Percentiles rank a stretch among this genome's conserved stretches.
phyloP scores from a whole-genome alignment of 2,329 filamentous ascomycete genomes.

The Bipolaris oryzae region DNA sequence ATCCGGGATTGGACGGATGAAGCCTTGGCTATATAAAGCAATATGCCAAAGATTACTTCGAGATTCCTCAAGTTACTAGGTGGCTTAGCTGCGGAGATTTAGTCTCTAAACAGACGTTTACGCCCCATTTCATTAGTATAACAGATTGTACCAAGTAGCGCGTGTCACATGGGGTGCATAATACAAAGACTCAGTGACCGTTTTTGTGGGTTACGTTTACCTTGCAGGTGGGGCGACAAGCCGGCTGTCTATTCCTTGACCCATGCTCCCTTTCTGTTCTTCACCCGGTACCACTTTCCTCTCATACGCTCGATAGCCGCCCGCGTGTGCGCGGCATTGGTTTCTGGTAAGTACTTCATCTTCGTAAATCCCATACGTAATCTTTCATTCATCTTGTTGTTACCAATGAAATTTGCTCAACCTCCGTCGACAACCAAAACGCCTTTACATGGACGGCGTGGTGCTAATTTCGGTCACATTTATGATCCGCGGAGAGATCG shows the following conservation, averaged over 20 bases:
- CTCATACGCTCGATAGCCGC: background rate
- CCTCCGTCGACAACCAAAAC: background rate
- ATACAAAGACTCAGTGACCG: background rate
- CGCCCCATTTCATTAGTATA: conserved; percentile 2
- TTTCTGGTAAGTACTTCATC: too few species aligned
- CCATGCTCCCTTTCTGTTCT: background rate
- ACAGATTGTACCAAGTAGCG: background rate
- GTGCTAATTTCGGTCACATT: background rate
- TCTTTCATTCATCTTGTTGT: too few species aligned
- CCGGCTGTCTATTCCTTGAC: conserved; percentile 4
- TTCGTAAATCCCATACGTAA: too few species aligned
- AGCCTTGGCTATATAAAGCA: conserved; percentile 29
- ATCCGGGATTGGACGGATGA: conserved; percentile 17
- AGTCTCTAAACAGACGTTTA: conserved; percentile 4
- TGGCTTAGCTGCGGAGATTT: conserved; percentile 5
- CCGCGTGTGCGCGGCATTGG: too few species aligned
- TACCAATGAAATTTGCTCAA: background rate
- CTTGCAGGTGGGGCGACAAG: conserved; percentile 13
- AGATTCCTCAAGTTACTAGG: conserved; percentile 11
- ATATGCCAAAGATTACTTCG: conserved; percentile 23
- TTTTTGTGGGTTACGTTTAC: conserved; percentile 7
- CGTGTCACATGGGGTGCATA: background rate
- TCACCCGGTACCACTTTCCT: background rate
- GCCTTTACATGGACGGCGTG: too few species aligned
- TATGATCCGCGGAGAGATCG: background rate